Evolutionary conservation across 2,329 filamentous ascomycete species (phyloP).

Genomic region (Diaporthe destruens): DNA sequence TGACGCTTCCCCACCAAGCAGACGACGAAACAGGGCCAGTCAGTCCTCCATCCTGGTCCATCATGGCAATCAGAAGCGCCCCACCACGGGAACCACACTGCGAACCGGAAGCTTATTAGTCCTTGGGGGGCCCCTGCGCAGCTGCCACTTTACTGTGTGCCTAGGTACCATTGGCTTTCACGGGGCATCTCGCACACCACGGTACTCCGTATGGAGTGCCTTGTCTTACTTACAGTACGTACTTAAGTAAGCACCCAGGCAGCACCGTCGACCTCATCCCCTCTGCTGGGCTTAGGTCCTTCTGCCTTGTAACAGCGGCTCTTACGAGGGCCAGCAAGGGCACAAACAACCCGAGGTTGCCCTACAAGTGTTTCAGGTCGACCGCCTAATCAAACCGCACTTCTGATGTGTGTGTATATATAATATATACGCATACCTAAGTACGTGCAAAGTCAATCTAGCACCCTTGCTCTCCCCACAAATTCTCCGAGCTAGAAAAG

Average conservation of each 20-base stretch:
- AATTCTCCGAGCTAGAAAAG: not conserved
- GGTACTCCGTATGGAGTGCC: not conserved
- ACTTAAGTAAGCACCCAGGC: conserved; percentile 9
- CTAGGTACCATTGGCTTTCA: too few species aligned
- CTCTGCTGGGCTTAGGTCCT: not conserved
- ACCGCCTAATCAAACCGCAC: not conserved
- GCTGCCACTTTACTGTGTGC: not conserved
- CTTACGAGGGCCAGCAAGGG: not conserved
- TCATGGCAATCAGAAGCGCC: conserved; percentile 29
- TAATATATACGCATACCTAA: too few species aligned
- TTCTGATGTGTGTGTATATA: too few species aligned
- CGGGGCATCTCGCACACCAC: not conserved
- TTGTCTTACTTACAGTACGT: not conserved
- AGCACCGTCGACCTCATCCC: not conserved
- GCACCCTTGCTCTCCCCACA: not conserved
- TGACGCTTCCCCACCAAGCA: conserved; percentile 27
- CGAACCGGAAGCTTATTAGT: conserved; percentile 18
- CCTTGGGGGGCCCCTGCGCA: not conserved
- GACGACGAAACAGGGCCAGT: conserved; percentile 21
- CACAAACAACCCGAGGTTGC: not conserved
- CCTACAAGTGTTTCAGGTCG: not conserved
- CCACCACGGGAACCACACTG: conserved; percentile 28
- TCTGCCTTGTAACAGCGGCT: not conserved
- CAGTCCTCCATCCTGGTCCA: conserved; percentile 12
- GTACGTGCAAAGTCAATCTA: not conserved